Evolutionary conservation across 768 basidiomycete species (phyloP).

Genomic region (Hygrocybe punicea): DNA sequence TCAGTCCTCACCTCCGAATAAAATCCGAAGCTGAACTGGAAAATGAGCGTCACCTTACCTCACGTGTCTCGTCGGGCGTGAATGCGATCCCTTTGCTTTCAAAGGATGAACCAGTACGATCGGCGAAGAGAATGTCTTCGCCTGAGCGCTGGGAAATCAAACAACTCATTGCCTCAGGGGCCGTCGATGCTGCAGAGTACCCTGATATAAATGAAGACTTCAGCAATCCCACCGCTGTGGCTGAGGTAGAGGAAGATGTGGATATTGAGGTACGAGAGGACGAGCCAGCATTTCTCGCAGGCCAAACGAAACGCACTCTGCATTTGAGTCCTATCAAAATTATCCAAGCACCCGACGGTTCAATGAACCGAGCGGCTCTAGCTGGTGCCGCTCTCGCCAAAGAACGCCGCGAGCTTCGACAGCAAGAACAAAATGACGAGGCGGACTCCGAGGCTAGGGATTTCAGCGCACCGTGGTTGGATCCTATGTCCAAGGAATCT

Average conservation of each 20-base stretch:
- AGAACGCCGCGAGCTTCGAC: conserved; percentile 89
- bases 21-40: conserved; percentile 92
- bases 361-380: conserved; percentile 90
- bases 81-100: conserved; percentile 79
- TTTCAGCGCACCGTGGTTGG: conserved; percentile 94
- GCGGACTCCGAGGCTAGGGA: conserved; percentile 94
- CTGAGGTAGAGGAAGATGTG: conserved; percentile 92
- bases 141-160: conserved; percentile 99
- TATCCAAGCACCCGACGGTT: conserved; percentile 97
- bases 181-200: conserved; percentile 87
- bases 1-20: conserved; percentile 92
- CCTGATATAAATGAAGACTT: conserved; percentile 89
- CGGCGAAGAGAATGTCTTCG: conserved; percentile 86
- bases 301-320: conserved; percentile 93
- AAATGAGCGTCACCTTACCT: conserved; percentile 64
- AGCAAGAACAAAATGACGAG: conserved; percentile 90
- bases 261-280: conserved; percentile 97
- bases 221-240: conserved; percentile 67
- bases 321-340: conserved; percentile 97
- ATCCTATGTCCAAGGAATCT: conserved; percentile 88
- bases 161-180: conserved; percentile 95
- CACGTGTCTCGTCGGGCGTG: conserved; percentile 70
- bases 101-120: conserved; percentile 56
- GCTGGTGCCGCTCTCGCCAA: conserved; percentile 92
- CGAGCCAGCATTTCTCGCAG: conserved; percentile 92